Evolutionary conservation across 306 rosid species (phyloP).

Genomic region (Leucaena leucocephala): DNA sequence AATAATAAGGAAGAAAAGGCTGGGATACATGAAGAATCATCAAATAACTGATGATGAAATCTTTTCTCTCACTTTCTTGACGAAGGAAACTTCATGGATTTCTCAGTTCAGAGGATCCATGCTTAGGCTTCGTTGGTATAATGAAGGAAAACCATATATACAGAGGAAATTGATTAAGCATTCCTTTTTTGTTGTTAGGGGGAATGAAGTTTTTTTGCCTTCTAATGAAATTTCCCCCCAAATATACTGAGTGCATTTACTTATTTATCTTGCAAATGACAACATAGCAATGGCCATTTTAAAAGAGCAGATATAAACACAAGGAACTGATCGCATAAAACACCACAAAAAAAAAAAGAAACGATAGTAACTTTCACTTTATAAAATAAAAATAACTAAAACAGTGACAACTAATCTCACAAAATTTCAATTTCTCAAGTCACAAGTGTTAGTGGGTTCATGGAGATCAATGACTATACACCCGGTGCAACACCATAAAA

Average conservation of each 20-base stretch:
- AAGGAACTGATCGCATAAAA: background rate
- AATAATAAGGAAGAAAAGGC: too few relatives aligned
- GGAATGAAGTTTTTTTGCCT: background rate
- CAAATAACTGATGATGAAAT: background rate
- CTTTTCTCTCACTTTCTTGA: background rate
- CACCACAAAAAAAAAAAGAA: background rate
- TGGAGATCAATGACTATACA: too few relatives aligned
- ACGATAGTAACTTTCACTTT: too few relatives aligned
- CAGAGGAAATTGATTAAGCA: background rate
- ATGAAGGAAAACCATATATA: background rate
- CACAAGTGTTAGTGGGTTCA: too few relatives aligned
- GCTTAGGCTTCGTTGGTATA: background rate
- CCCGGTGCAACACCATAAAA: too few relatives aligned
- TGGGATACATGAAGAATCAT: background rate
- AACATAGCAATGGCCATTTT: background rate
- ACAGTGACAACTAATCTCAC: too few relatives aligned
- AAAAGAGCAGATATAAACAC: background rate
- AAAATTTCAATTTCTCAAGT: too few relatives aligned
- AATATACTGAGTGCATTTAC: background rate
- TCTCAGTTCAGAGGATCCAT: background rate
- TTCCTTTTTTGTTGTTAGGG: background rate
- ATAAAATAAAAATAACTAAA: too few relatives aligned
- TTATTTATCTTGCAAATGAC: background rate
- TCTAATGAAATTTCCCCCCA: background rate
- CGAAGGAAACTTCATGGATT: background rate